Evolutionary conservation across 495 filamentous ascomycete genomes (phyloP), one percentile per base, ranked within the genome.

Genomic region (Aspergillus bertholletiae): DNA sequence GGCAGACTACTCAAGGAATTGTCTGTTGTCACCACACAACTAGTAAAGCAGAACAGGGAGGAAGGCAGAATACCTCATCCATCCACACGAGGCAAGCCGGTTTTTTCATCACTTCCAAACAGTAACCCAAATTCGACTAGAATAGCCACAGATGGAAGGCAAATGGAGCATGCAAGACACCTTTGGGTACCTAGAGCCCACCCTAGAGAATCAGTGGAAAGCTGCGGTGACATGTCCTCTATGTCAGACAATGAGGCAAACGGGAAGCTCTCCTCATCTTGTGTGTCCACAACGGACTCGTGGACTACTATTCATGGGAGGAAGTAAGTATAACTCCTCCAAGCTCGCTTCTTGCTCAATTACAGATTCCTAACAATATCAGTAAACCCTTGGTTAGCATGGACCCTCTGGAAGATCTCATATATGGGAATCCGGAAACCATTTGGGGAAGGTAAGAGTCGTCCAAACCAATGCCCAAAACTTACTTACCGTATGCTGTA

Each of bases 1-100:
- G 59, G 63, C 20, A 55, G 43, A 11, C 55, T 70, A 8, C 53
- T 70, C 15, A 49, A 59, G 22, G 62, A 65, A 18, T 55, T 70
- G 9, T 61, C 64, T 44, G 54, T 46, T 40, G 56, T 56, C 7
- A 62, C 62, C 7, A 46, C 57, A 11, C 55, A 48, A 18, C 54
- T 61, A 11, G 53, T 57, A 9, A 47, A 53, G 17, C 35, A 54
- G 15, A 23, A 39, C 17, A 47, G 40, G 4, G 43, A 53, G 22
- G 49, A 62, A 22, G 20, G 48, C 23, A 35, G 58, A 22, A 2
- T 15, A 8, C n/a, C 17, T 8, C 39, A 20, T 43, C 39, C 18
- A 7, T 18, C 39, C 21, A 12, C 39, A 20, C 39, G 7, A 8
- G 15, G 21, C 27, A 39, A 41, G 9, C 12, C 7, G 32, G 34